Percentiles rank a stretch among this genome's conserved stretches.
Evolutionary conservation across 306 rosid species (phyloP).

Genomic region (Cajanus cajan): DNA sequence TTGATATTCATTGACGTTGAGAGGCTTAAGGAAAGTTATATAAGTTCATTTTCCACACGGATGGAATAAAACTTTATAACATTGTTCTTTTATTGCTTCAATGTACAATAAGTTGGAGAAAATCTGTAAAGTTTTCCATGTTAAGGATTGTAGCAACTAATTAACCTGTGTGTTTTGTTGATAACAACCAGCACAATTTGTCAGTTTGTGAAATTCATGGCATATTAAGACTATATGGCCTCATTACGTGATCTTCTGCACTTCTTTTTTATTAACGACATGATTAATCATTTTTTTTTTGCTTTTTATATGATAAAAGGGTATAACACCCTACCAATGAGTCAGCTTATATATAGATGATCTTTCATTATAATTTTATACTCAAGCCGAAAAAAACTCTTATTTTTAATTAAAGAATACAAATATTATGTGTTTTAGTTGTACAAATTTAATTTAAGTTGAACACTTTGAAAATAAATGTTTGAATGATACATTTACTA

Average conservation of each 20-base stretch:
- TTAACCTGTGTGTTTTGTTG: neutral
- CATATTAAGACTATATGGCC: neutral
- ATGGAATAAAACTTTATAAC: neutral
- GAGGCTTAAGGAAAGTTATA: neutral
- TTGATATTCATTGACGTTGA: neutral
- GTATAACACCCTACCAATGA: too few relatives aligned
- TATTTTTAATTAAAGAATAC: too few relatives aligned
- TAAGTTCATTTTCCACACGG: neutral
- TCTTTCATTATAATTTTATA: too few relatives aligned
- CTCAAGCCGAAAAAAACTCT: too few relatives aligned
- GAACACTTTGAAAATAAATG: neutral
- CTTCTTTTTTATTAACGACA: too few relatives aligned
- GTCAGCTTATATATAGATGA: too few relatives aligned
- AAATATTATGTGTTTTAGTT: too few relatives aligned
- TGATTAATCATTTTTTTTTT: too few relatives aligned
- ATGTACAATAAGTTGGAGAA: neutral
- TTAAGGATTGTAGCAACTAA: neutral
- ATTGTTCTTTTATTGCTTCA: constrained; percentile 6
- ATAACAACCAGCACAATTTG: neutral
- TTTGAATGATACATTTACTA: neutral
- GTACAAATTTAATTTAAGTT: neutral
- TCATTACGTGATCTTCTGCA: neutral
- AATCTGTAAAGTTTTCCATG: neutral
- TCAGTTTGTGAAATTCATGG: neutral
- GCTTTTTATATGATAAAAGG: too few relatives aligned